Percentiles rank a stretch among this genome's conserved stretches.
Evolutionary conservation across 2,329 filamentous ascomycete species (phyloP).

Genomic region (Hypoxylon sp.): DNA sequence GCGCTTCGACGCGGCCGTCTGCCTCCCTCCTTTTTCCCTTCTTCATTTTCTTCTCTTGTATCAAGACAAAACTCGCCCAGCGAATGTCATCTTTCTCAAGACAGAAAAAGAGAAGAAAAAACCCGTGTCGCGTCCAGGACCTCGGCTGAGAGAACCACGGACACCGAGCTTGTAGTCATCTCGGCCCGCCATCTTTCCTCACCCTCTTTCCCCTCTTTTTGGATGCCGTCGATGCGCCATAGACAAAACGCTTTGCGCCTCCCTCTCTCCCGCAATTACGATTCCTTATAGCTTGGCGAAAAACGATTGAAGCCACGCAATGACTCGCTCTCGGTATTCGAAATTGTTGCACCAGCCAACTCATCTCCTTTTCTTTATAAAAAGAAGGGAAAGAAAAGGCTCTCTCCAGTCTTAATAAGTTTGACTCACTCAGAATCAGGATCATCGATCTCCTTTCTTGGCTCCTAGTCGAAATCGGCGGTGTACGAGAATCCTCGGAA

Average conservation of each 20-base stretch:
- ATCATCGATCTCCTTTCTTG: conserved; percentile 3
- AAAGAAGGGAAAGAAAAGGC: too few species aligned
- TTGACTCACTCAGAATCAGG: background rate
- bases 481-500: conserved; percentile 99
- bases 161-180: conserved; percentile 16
- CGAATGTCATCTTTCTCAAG: conserved; percentile 29
- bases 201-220: conserved; percentile 1
- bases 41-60: background rate
- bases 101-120: background rate
- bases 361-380: too few species aligned
- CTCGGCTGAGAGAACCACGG: conserved; percentile 14
- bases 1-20: conserved; percentile 1
- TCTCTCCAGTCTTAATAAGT: too few species aligned
- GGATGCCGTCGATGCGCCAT: conserved; percentile 24
- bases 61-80: conserved; percentile 27
- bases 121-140: conserved; percentile 19
- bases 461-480: conserved; percentile 78
- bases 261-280: conserved; percentile 8
- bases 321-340: background rate
- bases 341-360: background rate
- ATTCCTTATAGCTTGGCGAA: conserved; percentile 16
- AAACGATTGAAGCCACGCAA: conserved; percentile 24
- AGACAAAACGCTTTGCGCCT: conserved; percentile 19
- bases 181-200: background rate
- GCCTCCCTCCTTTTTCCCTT: background rate